phyloP scores from a whole-genome alignment of 2,329 filamentous ascomycete species.

The Byssochlamys sp. region DNA sequence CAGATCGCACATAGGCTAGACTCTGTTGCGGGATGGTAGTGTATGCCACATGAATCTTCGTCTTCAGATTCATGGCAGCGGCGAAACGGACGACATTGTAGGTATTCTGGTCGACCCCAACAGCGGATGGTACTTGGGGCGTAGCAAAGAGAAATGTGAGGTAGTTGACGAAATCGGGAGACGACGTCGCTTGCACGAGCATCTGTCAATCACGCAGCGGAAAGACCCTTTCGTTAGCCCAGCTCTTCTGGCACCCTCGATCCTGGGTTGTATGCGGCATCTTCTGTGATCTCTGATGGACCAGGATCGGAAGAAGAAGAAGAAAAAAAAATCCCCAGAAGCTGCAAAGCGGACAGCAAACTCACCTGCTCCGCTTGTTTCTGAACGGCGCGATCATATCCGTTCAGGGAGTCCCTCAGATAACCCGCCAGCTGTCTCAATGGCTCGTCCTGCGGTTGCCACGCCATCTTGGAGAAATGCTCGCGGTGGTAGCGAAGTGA shows the following conservation, averaged over 20 bases:
- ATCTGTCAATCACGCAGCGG: conserved; percentile 51
- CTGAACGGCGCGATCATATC: conserved; percentile 66
- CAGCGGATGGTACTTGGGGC: conserved; percentile 46
- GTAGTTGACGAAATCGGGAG: conserved; percentile 94
- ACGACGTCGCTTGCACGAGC: conserved; percentile 77
- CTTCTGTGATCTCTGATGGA: neutral
- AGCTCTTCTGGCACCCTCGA: neutral
- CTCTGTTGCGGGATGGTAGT: conserved; percentile 65
- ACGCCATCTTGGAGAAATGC: conserved; percentile 56
- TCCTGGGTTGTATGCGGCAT: neutral
- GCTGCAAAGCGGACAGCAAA: conserved; percentile 12
- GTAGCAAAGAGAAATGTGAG: conserved; percentile 82
- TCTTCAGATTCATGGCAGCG: conserved; percentile 90
- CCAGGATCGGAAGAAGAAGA: neutral
- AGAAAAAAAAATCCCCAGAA: conserved; percentile 7
- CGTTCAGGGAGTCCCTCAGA: conserved; percentile 84
- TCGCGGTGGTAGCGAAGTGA: conserved; percentile 4
- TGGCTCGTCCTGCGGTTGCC: conserved; percentile 82
- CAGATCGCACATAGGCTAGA: conserved; percentile 66
- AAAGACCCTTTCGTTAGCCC: neutral
- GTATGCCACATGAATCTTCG: conserved; percentile 70
- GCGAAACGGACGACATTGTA: conserved; percentile 71
- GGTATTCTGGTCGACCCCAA: conserved; percentile 52
- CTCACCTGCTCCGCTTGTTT: conserved; percentile 82
- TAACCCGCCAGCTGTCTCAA: conserved; percentile 80